Evolutionary conservation across 1,139 yeast genomes (phyloP).

Genomic region (Candida sp.): DNA sequence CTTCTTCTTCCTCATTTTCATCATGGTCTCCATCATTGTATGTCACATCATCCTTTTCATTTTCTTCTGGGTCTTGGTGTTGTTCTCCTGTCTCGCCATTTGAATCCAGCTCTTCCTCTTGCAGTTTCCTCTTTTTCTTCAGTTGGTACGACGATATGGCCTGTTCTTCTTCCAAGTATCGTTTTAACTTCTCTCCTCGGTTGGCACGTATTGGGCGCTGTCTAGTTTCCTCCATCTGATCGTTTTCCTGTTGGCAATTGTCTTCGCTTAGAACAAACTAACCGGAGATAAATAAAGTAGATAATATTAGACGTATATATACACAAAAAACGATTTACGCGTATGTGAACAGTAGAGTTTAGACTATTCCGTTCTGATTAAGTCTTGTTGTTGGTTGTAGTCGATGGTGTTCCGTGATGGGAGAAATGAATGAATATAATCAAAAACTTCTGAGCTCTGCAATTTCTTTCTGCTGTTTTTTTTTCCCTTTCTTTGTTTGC

Average conservation of each 20-base stretch:
- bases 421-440: neutral
- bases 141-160: neutral
- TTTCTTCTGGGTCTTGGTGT: slow-evolving; percentile 5
- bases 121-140: neutral
- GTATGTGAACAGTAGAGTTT: neutral
- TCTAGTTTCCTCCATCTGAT: neutral
- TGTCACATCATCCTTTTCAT: slow-evolving; percentile 8
- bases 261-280: neutral
- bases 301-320: neutral
- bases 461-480: no score
- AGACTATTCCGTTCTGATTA: neutral
- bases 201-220: slow-evolving; percentile 3
- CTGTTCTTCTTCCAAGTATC: slow-evolving; percentile 1
- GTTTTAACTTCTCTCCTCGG: slow-evolving; percentile 2
- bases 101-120: neutral
- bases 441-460: neutral
- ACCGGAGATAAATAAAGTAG: neutral
- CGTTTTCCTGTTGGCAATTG: neutral
- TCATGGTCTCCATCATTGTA: slow-evolving; percentile 15
- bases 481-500: no score
- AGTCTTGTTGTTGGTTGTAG: neutral
- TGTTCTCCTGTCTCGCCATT: neutral
- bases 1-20: slow-evolving; percentile 17
- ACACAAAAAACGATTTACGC: neutral
- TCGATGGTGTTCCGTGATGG: neutral